These are phyloP conservation scores for Chimonanthus praecox DNA, from an alignment of 164 flowering plant genomes.

Conservation along the genomic window DNA sequence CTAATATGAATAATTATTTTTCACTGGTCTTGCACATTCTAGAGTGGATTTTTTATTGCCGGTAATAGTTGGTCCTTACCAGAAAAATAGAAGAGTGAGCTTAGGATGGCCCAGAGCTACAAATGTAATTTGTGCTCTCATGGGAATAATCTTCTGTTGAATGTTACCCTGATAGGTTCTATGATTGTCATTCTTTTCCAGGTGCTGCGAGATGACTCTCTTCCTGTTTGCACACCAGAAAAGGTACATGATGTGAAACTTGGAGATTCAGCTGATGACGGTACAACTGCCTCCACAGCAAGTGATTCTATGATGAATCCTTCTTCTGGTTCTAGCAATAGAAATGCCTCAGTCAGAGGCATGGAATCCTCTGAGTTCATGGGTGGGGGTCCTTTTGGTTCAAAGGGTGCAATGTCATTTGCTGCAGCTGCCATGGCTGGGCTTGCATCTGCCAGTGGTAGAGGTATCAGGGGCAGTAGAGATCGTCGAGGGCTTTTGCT, in stretches of 20 bases:
- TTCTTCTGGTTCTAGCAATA: conserved; percentile 68
- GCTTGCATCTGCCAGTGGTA: conserved; percentile 67
- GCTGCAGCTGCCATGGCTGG: conserved; percentile 99
- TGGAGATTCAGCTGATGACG: conserved; percentile 74
- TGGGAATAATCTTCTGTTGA: neutral
- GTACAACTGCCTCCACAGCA: conserved; percentile 35
- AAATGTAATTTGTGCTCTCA: neutral
- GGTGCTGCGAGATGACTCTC: conserved; percentile 86
- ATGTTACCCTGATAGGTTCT: neutral
- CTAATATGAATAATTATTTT: no score
- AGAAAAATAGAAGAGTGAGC: neutral
- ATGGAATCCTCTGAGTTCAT: conserved; percentile 56
- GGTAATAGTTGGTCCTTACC: no score
- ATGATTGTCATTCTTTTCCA: conserved; percentile 18
- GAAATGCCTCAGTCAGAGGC: conserved; percentile 43
- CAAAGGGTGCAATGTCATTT: conserved; percentile 92
- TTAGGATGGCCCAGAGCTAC: neutral
- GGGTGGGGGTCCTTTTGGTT: conserved; percentile 55
- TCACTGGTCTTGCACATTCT: neutral
- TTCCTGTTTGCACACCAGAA: conserved; percentile 74
- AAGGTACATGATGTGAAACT: conserved; percentile 92
- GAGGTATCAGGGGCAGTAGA: conserved; percentile 75
- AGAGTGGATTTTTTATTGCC: no score
- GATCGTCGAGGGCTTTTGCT: conserved; percentile 72
- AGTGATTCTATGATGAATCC: conserved; percentile 55